phyloP scores from a whole-genome alignment of 2,329 filamentous ascomycete genomes.

The Chalaropsis ovoidea region DNA sequence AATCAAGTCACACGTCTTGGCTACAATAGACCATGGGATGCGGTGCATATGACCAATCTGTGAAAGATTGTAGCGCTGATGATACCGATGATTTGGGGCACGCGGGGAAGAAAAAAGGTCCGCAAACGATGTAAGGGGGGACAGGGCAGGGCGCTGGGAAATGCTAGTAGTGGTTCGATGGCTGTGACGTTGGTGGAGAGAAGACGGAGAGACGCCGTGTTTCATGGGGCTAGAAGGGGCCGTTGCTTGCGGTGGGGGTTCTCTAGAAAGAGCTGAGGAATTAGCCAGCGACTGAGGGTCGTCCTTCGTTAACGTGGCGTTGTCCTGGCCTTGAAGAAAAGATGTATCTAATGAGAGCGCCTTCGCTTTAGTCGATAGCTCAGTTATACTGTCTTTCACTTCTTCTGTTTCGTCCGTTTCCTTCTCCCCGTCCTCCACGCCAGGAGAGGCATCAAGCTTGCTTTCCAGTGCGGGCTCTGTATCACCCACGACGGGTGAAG shows the following conservation, averaged over 20 bases:
- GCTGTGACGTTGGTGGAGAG: slow-evolving; percentile 34
- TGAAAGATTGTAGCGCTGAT: slow-evolving; percentile 15
- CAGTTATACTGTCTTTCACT: neutral
- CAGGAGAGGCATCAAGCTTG: neutral
- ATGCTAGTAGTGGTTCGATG: slow-evolving; percentile 47
- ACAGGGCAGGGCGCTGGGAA: slow-evolving; percentile 48
- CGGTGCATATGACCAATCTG: slow-evolving; percentile 40
- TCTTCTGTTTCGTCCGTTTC: neutral
- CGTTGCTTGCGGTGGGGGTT: neutral
- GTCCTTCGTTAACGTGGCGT: neutral
- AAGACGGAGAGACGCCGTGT: slow-evolving; percentile 29
- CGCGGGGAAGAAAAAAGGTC: slow-evolving; percentile 49
- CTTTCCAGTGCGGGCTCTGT: neutral
- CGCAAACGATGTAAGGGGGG: slow-evolving; percentile 57
- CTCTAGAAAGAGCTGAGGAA: neutral
- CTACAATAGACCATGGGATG: slow-evolving; percentile 55
- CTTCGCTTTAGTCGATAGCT: neutral
- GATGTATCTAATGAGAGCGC: neutral
- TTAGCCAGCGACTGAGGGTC: neutral
- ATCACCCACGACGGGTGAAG: neutral
- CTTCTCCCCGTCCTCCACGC: neutral
- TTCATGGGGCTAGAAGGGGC: slow-evolving; percentile 17
- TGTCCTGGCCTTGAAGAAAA: neutral
- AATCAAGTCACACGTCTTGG: slow-evolving; percentile 66
- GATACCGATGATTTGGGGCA: neutral